A percentile compares a stretch with the other conserved stretches of the same genome.
These are phyloP conservation scores for Scedosporium aurantiacum DNA, from an alignment of 2,329 filamentous ascomycete species.

Conservation along the genomic window DNA sequence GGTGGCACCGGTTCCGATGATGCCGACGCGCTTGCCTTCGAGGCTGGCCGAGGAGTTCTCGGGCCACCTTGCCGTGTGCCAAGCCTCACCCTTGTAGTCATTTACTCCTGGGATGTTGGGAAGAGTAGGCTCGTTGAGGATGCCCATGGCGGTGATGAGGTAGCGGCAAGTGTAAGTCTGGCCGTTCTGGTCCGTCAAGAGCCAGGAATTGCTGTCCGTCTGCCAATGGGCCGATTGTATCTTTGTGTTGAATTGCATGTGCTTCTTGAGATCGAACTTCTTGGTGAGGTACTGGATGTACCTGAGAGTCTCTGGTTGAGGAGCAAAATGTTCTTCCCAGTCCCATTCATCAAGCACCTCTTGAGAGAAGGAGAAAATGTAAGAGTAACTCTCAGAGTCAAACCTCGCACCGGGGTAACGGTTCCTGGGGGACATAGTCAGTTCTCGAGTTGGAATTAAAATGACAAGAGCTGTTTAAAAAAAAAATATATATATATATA, in stretches of 20 bases:
- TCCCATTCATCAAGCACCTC: conserved; percentile 30
- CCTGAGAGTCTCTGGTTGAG: conserved; percentile 23
- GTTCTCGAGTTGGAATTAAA: too few relatives aligned
- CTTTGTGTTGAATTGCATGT: conserved; percentile 21
- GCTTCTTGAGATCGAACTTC: conserved; percentile 27
- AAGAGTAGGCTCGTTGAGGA: conserved; percentile 56
- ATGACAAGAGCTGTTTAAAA: too few relatives aligned
- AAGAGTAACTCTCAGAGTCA: conserved; percentile 26
- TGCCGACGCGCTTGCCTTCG: conserved; percentile 37
- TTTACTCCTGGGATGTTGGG: conserved; percentile 48
- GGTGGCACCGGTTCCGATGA: conserved; percentile 52
- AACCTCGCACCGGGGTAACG: conserved; percentile 29
- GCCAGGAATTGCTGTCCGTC: conserved; percentile 15
- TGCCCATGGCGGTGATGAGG: conserved; percentile 50
- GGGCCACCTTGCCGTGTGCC: conserved; percentile 53
- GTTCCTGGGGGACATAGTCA: conserved; percentile 18
- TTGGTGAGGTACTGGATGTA: conserved; percentile 33
- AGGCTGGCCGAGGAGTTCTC: conserved; percentile 32
- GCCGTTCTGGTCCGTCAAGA: conserved; percentile 16
- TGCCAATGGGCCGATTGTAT: conserved; percentile 19
- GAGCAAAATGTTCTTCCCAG: conserved; percentile 24
- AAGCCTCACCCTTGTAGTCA: conserved; percentile 41
- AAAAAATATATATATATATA: too few relatives aligned
- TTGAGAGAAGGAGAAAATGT: conserved; percentile 30
- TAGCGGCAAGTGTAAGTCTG: conserved; percentile 15